These are phyloP conservation scores for Solanum rostratum DNA, from an alignment of 257 asterid species.

Conservation along the genomic window DNA sequence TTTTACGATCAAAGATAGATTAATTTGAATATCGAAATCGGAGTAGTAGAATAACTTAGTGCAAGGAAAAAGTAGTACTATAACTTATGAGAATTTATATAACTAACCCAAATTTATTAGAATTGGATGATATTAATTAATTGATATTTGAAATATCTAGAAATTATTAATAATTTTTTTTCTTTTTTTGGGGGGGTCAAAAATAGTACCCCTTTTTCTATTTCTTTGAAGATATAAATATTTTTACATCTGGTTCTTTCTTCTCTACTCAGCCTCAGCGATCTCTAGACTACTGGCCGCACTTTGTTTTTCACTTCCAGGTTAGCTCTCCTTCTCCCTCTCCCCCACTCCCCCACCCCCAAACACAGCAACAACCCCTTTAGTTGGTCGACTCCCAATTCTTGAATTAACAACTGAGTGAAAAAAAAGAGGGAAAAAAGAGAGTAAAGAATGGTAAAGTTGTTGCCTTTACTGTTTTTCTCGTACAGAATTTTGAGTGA, in stretches of 20 bases:
- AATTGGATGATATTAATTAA: neutral
- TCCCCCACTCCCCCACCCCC: neutral
- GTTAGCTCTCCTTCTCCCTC: neutral
- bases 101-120: neutral
- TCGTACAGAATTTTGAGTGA: neutral
- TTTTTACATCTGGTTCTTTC: neutral
- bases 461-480: neutral
- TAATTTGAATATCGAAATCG: too few species aligned
- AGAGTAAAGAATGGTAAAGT: neutral
- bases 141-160: neutral
- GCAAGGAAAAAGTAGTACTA: neutral
- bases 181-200: too few species aligned
- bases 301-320: neutral
- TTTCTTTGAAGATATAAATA: neutral
- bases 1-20: too few species aligned
- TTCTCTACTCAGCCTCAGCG: neutral
- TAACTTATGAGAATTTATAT: neutral
- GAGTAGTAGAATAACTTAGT: neutral
- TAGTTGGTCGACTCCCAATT: neutral
- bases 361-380: neutral
- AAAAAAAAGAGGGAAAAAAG: neutral
- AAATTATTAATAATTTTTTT: too few species aligned
- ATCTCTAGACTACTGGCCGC: neutral
- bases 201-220: neutral
- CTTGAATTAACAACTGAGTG: neutral